phyloP scores from a whole-genome alignment of 208 protist genomes.

The Trypanosoma brucei region DNA sequence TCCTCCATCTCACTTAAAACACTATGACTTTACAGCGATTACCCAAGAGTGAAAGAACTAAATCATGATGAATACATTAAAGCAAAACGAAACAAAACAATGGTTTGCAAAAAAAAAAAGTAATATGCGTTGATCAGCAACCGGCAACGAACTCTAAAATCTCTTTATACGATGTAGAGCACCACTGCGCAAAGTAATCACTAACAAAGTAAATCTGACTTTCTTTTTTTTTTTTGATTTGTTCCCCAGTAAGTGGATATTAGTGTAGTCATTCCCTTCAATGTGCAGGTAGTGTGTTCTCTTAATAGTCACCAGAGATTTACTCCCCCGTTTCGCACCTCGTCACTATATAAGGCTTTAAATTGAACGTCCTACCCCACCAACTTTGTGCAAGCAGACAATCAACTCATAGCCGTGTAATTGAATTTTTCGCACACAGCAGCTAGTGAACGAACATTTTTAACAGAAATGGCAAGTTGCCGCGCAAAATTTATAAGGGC shows the following conservation, averaged over 20 bases:
- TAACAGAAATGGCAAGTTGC: constrained; percentile 77
- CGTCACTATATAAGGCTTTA: too few species aligned
- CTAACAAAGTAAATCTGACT: too few species aligned
- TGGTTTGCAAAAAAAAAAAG: neutral
- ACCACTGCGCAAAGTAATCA: too few species aligned
- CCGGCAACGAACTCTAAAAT: too few species aligned
- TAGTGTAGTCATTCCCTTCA: too few species aligned
- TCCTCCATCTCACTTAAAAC: constrained; percentile 14
- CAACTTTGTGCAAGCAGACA: neutral
- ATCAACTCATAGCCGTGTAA: constrained; percentile 3
- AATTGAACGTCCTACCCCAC: neutral
- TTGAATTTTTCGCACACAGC: constrained; percentile 17
- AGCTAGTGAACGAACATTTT: constrained; percentile 27
- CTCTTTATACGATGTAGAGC: too few species aligned
- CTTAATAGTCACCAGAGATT: too few species aligned
- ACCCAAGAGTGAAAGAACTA: neutral
- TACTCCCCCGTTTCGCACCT: too few species aligned
- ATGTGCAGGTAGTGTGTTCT: too few species aligned
- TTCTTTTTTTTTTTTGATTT: too few species aligned
- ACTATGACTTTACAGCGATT: neutral
- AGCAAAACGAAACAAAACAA: neutral
- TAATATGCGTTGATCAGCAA: too few species aligned
- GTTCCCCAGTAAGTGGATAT: too few species aligned
- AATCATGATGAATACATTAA: constrained; percentile 1
- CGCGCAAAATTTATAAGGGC: constrained; percentile 79